Evolutionary conservation across 2,329 filamentous ascomycete species (phyloP), one percentile per base, ranked within the genome.

Genomic region (Thelonectria blattea): DNA sequence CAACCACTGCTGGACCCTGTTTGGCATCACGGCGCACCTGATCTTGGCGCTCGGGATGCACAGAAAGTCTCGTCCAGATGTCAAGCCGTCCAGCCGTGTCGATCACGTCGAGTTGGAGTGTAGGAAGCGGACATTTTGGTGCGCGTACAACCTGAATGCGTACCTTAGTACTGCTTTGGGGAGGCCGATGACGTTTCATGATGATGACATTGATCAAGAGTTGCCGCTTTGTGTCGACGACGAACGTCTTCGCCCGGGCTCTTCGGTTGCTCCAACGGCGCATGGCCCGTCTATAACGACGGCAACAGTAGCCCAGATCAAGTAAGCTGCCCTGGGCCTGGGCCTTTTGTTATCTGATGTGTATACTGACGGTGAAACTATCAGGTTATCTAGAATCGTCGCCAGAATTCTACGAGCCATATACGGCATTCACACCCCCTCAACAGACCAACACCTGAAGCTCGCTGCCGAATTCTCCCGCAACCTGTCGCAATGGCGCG

Each of bases 1-100:
- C 63, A 82, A 82, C 52, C 78, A 81, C 42, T 79, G 76, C 58
- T 82, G 80, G 80, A 80, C 72, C 45, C 70, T 78, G 0, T 82
- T 82, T 10, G 80, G 80, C 1, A 80, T 75, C 0, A 71, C 74
- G 0, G 73, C 75, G 0, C 78, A 80, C 34, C 62, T 82, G 0
- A 75, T 72, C 0, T 69, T 74, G 15, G 74, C 74, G 64, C 58
- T 81, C 62, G 63, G 82, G 0, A 49, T 70, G 0, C 69, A 70
- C 9, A 47, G 68, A 2, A 71, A 71, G 1, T 63, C 55, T 0
- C 27, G 58, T 0, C 60, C 68, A 3, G 65, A 60, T 0, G 39
- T 58, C 1, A 41, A 46, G 2, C 22, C 22, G 3, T 24, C 22
- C 3, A 63, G 65, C 0, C 68, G 68, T 0, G 10, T 69, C 4